Conservation (phyloP, 306 rosid species). For the Rosa chinensis region DNA sequence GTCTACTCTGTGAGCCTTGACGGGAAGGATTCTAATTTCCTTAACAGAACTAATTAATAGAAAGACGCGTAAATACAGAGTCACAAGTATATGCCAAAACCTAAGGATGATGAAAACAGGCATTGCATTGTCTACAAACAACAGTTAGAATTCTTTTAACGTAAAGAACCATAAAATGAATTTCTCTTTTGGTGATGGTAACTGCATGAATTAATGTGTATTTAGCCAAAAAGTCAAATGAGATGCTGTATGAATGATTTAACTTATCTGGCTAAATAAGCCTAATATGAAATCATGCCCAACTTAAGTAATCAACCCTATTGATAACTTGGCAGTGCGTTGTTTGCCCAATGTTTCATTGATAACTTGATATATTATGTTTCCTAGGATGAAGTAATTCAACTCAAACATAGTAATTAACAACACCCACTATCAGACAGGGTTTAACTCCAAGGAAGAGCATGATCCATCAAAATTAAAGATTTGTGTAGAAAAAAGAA, state of each 20-base stretch:
- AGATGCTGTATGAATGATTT: not conserved
- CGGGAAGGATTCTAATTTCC: too few species aligned
- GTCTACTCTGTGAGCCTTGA: too few species aligned
- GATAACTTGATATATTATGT: not conserved
- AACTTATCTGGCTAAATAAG: not conserved
- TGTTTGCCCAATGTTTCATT: not conserved
- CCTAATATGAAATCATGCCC: not conserved
- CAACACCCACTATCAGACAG: too few species aligned
- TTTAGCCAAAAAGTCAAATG: not conserved
- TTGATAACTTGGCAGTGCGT: not conserved
- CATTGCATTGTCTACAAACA: not conserved
- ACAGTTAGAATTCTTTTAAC: not conserved
- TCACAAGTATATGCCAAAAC: not conserved
- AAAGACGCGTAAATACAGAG: not conserved
- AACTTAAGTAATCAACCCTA: not conserved
- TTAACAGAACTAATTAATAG: too few species aligned
- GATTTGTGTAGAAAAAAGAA: too few species aligned
- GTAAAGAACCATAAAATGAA: not conserved
- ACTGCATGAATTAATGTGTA: not conserved
- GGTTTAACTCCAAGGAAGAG: not conserved
- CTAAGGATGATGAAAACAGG: constrained; percentile 2
- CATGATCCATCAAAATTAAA: too few species aligned
- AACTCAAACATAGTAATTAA: not conserved
- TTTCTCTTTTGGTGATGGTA: not conserved
- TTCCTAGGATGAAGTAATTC: not conserved